These are phyloP conservation scores for Candolleomyces efflorescens DNA, from an alignment of 768 basidiomycete genomes.

Conservation along the genomic window DNA sequence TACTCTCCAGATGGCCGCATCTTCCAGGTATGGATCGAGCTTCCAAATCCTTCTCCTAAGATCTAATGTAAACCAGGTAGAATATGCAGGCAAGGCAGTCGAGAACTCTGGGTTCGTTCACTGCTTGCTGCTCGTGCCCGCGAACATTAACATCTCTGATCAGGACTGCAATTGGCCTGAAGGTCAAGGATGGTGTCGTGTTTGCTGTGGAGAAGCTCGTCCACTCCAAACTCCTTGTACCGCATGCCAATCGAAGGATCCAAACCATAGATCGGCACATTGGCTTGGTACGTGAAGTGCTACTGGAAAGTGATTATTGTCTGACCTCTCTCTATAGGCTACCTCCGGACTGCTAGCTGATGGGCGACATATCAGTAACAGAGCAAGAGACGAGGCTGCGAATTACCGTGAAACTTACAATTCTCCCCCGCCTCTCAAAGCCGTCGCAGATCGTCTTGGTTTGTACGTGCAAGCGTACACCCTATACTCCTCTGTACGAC, in stretches of 20 bases:
- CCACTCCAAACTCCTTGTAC: constrained; percentile 93
- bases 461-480: constrained; percentile 95
- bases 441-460: constrained; percentile 68
- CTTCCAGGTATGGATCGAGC: constrained; percentile 68
- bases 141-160: background rate
- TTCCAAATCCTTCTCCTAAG: background rate
- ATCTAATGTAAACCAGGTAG: constrained; percentile 54
- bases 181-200: constrained; percentile 91
- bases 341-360: constrained; percentile 93
- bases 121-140: background rate
- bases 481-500: constrained; percentile 95
- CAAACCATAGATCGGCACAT: constrained; percentile 92
- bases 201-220: constrained; percentile 98
- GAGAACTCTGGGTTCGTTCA: constrained; percentile 88
- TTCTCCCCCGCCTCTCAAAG: constrained; percentile 70
- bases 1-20: constrained; percentile 98
- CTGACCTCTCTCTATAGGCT: constrained; percentile 52
- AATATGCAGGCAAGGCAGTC: constrained; percentile 98
- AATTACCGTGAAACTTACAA: constrained; percentile 71
- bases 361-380: constrained; percentile 80
- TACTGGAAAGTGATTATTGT: background rate
- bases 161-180: constrained; percentile 94
- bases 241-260: constrained; percentile 89
- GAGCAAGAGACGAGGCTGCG: constrained; percentile 80
- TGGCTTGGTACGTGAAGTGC: constrained; percentile 60